These are phyloP conservation scores for Penicillium fuscoglaucum DNA, from an alignment of 2,329 filamentous ascomycete genomes.

Conservation along the genomic window DNA sequence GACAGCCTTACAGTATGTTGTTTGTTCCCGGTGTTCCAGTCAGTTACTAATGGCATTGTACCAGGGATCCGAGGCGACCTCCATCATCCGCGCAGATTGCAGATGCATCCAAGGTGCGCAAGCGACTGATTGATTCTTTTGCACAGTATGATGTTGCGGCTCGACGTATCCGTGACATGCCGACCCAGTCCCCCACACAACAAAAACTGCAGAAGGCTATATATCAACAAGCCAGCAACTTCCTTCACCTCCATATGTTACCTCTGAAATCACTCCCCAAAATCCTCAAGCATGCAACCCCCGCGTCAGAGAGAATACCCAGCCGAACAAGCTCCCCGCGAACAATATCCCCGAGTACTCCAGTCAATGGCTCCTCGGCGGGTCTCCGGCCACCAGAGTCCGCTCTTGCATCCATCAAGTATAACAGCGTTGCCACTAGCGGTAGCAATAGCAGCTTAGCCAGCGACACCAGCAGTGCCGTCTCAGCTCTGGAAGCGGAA, in stretches of 20 bases:
- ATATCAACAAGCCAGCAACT: slow-evolving; percentile 76
- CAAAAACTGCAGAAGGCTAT: slow-evolving; percentile 75
- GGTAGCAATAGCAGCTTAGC: slow-evolving; percentile 54
- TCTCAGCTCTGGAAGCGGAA: slow-evolving; percentile 73
- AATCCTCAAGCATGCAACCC: slow-evolving; percentile 63
- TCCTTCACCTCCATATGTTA: slow-evolving; percentile 87
- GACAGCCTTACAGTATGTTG: slow-evolving; percentile 63
- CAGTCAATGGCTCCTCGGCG: slow-evolving; percentile 25
- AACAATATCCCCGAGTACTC: slow-evolving; percentile 26
- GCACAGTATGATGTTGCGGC: slow-evolving; percentile 82
- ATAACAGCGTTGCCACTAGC: slow-evolving; percentile 52
- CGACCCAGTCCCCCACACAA: slow-evolving; percentile 70
- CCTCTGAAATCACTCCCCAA: slow-evolving; percentile 75
- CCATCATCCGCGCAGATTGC: slow-evolving; percentile 70
- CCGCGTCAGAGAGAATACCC: slow-evolving; percentile 44
- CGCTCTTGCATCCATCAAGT: slow-evolving; percentile 61
- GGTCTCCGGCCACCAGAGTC: slow-evolving; percentile 37
- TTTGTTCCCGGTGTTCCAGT: background rate
- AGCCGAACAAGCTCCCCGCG: slow-evolving; percentile 23
- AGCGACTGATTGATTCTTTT: slow-evolving; percentile 83
- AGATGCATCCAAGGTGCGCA: slow-evolving; percentile 86
- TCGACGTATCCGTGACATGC: slow-evolving; percentile 75
- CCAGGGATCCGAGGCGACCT: slow-evolving; percentile 62
- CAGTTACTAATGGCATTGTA: slow-evolving; percentile 10
- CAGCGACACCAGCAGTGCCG: slow-evolving; percentile 55